These are phyloP conservation scores for Gyrodon lividus DNA, from an alignment of 768 basidiomycete species.

Conservation along the genomic window DNA sequence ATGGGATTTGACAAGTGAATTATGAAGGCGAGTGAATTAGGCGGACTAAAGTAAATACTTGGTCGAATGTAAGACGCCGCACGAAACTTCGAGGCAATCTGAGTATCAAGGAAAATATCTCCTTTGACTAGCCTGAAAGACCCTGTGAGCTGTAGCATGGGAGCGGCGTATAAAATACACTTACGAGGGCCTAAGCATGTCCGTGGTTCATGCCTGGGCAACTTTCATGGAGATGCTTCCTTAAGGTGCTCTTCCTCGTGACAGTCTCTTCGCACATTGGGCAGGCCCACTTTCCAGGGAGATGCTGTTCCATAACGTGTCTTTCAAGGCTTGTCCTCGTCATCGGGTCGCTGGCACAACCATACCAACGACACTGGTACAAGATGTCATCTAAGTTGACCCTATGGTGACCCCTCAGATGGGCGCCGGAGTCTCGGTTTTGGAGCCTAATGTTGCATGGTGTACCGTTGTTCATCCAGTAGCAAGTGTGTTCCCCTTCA, in stretches of 20 bases:
- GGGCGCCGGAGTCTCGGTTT: background rate
- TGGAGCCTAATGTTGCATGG: background rate
- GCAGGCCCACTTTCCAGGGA: conserved; percentile 14
- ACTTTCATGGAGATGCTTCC: background rate
- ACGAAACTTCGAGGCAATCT: too few species aligned
- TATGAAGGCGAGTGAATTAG: too few species aligned
- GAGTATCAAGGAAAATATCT: too few species aligned
- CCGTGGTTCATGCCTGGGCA: background rate
- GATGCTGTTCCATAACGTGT: conserved; percentile 10
- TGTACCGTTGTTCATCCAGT: background rate
- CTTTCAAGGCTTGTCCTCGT: conserved; percentile 8
- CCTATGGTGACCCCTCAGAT: conserved; percentile 5
- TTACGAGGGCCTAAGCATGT: background rate
- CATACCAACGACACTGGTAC: conserved; percentile 12
- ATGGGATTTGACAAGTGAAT: too few species aligned
- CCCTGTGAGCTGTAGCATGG: too few species aligned
- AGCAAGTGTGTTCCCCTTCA: background rate
- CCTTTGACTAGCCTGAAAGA: too few species aligned
- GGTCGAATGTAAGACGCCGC: too few species aligned
- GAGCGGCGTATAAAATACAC: background rate
- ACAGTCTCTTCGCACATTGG: background rate
- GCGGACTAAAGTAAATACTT: too few species aligned
- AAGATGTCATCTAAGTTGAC: background rate
- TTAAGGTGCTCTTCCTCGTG: conserved; percentile 3
- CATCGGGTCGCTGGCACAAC: conserved; percentile 2